These are phyloP conservation scores for Trichophyton rubrum DNA, from an alignment of 2,329 filamentous ascomycete genomes.

Conservation along the genomic window DNA sequence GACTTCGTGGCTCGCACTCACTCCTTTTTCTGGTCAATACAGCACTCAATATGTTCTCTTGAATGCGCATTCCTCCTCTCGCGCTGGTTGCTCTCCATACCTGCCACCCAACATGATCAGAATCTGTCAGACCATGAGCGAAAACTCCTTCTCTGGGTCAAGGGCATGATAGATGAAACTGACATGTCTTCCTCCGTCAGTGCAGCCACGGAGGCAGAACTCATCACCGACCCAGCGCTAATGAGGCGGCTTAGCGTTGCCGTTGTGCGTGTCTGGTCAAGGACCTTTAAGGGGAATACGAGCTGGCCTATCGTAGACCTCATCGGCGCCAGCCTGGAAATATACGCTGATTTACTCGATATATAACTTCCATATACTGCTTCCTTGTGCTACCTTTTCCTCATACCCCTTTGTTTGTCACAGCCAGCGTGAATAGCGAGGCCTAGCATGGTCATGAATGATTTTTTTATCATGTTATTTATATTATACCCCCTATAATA, in stretches of 20 bases:
- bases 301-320: constrained; percentile 39
- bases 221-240: constrained; percentile 32
- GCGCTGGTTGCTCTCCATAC: constrained; percentile 36
- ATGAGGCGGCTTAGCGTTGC: constrained; percentile 36
- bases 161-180: constrained; percentile 39
- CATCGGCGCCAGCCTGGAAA: constrained; percentile 35
- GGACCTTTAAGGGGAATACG: constrained; percentile 37
- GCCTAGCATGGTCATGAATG: not conserved
- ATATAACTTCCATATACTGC: constrained; percentile 3
- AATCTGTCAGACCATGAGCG: constrained; percentile 36
- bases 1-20: constrained; percentile 42
- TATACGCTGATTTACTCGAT: constrained; percentile 36
- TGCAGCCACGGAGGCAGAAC: constrained; percentile 30
- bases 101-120: constrained; percentile 31
- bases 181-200: constrained; percentile 33
- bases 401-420: not conserved
- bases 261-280: constrained; percentile 37
- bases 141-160: constrained; percentile 37
- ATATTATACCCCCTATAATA: not conserved
- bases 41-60: constrained; percentile 42
- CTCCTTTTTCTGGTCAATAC: constrained; percentile 44
- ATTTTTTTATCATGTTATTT: too few species aligned
- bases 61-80: constrained; percentile 41
- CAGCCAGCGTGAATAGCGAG: not conserved
- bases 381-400: not conserved